These are phyloP conservation scores for Rhodotorula mucilaginosa DNA, from an alignment of 1,284 basidiomycete species.

Conservation along the genomic window DNA sequence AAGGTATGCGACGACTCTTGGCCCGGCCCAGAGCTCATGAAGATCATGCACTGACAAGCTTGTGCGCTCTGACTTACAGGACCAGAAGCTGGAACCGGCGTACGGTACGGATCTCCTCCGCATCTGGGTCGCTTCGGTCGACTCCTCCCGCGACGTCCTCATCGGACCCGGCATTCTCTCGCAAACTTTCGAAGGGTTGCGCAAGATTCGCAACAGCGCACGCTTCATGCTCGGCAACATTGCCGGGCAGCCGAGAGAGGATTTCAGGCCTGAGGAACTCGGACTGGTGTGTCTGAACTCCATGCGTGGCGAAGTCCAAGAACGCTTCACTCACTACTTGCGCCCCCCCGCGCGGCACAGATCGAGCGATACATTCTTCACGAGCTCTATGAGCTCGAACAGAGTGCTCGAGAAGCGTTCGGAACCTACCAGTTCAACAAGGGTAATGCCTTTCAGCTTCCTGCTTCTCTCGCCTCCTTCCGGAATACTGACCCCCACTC, in stretches of 20 bases:
- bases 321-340: not conserved
- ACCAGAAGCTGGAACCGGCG: constrained; percentile 66
- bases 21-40: too few species aligned
- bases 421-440: constrained; percentile 74
- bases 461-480: not conserved
- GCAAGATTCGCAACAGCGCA: constrained; percentile 83
- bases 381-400: constrained; percentile 72
- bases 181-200: constrained; percentile 72
- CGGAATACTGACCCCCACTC: not conserved
- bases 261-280: constrained; percentile 56
- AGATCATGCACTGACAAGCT: not conserved
- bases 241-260: constrained; percentile 49
- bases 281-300: constrained; percentile 58
- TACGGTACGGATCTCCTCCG: constrained; percentile 86
- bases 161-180: constrained; percentile 76
- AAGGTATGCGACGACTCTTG: constrained; percentile 54
- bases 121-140: constrained; percentile 87
- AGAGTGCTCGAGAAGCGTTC: constrained; percentile 66
- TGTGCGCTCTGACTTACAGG: constrained; percentile 51
- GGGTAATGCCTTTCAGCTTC: constrained; percentile 56
- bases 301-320: not conserved
- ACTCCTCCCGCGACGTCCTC: constrained; percentile 84
- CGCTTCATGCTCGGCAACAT: constrained; percentile 88
- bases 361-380: constrained; percentile 82
- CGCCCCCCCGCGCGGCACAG: constrained; percentile 52